Base-by-base conservation (phyloP, 345 rosid species). In the Zanthoxylum bungeanum region DNA sequence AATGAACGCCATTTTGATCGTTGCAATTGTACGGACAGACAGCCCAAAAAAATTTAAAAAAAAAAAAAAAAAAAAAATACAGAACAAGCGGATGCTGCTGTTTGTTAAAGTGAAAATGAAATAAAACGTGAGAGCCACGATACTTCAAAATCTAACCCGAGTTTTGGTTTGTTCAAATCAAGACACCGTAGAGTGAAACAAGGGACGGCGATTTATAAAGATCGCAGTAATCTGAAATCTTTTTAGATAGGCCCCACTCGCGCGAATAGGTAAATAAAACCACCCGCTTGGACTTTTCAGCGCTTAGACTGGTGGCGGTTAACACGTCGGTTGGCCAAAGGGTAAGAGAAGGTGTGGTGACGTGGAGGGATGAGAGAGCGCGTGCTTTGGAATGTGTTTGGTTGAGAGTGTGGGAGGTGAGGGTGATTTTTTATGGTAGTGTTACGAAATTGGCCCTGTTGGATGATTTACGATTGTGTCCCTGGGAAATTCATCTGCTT, bases 291-390 rank as follows among this genome's bases (percentile, higher is more conserved):
- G 8, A 10, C 4, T 12, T 14, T 53, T 4, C 34, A 19, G 17
- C 47, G 24, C 47, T 60, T 31, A 9, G 31, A 37, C 24, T 51
- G 49, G 19, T 33, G 57, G 17, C n/a, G 39, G 17, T 1, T 10
- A 1, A 60, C 85, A 79, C 83, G 84, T 83, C 60, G 68, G 56
- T 11, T 21, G 47, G 11, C 87, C 79, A 81, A 78, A 83, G 61
- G 77, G 68, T 68, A 49, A 14, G 27, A 31, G n/a, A 28, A 36
- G 55, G 10, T 28, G 25, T 0, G 37, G 22, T 0, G n/a, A 31
- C 25, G 63, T n/a, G 53, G 42, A 39, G 60, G 62, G 30, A 51
- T 4, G 1, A 0, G 5, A 3, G 3, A 24, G 66, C 64, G 74
- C 28, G 66, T 60, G 25, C 0, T 4, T 0, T 0, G 1, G 2